Evolutionary conservation across 306 rosid species (phyloP).

Genomic region (Begonia loranthoides): DNA sequence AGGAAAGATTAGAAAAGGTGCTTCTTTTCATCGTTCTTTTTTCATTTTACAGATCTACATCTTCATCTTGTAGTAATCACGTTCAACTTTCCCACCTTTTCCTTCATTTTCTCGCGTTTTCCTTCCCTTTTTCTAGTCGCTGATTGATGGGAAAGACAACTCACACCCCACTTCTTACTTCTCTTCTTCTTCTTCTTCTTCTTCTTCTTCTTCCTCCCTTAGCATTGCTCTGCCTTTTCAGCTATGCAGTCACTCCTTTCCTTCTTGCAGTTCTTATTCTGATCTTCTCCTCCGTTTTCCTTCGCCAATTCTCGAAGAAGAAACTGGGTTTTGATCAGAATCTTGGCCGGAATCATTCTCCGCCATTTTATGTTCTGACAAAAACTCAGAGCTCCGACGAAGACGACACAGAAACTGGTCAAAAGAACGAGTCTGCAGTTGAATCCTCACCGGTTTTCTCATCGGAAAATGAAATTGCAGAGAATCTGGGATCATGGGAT

Average conservation of each 20-base stretch:
- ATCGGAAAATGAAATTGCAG: constrained; percentile 22
- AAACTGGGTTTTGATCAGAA: constrained; percentile 18
- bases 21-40: too few relatives aligned
- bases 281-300: constrained; percentile 22
- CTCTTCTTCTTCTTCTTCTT: too few relatives aligned
- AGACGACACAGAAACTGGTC: constrained; percentile 15
- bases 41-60: too few relatives aligned
- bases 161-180: too few relatives aligned
- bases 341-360: not conserved
- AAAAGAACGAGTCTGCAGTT: constrained; percentile 14
- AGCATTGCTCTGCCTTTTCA: constrained; percentile 15
- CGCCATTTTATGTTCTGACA: constrained; percentile 4
- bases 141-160: too few relatives aligned
- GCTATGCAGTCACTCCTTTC: constrained; percentile 18
- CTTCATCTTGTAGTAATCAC: too few relatives aligned
- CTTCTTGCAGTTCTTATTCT: constrained; percentile 25
- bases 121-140: too few relatives aligned
- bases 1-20: too few relatives aligned
- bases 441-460: constrained; percentile 14
- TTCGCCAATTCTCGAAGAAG: constrained; percentile 26
- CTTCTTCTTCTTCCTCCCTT: constrained; percentile 16
- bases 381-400: constrained; percentile 7
- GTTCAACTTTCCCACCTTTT: too few relatives aligned
- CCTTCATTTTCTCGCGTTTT: too few relatives aligned
- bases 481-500: constrained; percentile 12